phyloP scores from a whole-genome alignment of 768 basidiomycete species.

The Rhizopogon vulgaris region DNA sequence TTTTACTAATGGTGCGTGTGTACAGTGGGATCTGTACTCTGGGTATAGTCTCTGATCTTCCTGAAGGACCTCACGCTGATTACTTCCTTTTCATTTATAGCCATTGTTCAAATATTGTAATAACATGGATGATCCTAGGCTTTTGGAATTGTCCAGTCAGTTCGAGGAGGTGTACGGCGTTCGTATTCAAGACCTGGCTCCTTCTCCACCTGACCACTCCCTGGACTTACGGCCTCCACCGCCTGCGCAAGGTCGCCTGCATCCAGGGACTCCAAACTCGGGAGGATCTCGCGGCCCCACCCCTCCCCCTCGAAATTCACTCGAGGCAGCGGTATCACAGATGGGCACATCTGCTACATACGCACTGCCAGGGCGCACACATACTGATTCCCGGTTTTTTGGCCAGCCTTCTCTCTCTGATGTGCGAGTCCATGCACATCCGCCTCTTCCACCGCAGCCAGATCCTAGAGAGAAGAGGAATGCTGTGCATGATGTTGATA shows the following conservation, averaged over 20 bases:
- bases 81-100: slow-evolving; percentile 29
- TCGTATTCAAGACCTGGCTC: slow-evolving; percentile 42
- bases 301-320: slow-evolving; percentile 1
- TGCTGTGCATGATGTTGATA: slow-evolving; percentile 19
- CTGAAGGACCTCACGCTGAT: slow-evolving; percentile 24
- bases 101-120: slow-evolving; percentile 61
- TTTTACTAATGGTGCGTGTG: slow-evolving; percentile 16
- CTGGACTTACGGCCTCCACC: slow-evolving; percentile 26
- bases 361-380: slow-evolving; percentile 26
- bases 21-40: slow-evolving; percentile 55
- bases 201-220: slow-evolving; percentile 13
- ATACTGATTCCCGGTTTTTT: slow-evolving; percentile 31
- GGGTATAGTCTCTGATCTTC: slow-evolving; percentile 39
- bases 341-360: slow-evolving; percentile 23
- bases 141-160: slow-evolving; percentile 54
- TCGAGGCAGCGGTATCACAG: slow-evolving; percentile 12
- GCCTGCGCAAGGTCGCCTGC: slow-evolving; percentile 20
- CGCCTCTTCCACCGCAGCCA: slow-evolving; percentile 5
- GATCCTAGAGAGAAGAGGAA: slow-evolving; percentile 23
- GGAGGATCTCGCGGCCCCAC: not conserved
- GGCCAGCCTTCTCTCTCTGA: slow-evolving; percentile 15
- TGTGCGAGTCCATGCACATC: slow-evolving; percentile 9
- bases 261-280: not conserved
- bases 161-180: slow-evolving; percentile 67
- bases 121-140: slow-evolving; percentile 41